A percentile compares a stretch with the other conserved stretches of the same genome.
Conservation (phyloP, 176 grass and related monocot species). For the Pontederia crassipes region DNA sequence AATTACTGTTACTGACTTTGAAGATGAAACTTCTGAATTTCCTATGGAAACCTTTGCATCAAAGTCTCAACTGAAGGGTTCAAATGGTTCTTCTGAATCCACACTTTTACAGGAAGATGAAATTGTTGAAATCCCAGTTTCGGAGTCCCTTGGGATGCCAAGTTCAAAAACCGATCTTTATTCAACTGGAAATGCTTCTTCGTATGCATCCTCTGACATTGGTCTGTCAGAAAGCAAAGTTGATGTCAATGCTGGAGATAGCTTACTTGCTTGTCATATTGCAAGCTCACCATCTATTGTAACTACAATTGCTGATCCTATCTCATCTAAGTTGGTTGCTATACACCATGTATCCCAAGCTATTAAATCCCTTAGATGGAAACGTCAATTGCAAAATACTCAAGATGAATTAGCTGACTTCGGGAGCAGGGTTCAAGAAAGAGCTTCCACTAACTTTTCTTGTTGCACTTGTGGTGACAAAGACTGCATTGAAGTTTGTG, state of each 20-base stretch:
- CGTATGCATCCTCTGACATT: slow-evolving; percentile 29
- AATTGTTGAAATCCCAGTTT: slow-evolving; percentile 26
- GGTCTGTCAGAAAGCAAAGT: slow-evolving; percentile 21
- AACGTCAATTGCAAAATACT: slow-evolving; percentile 69
- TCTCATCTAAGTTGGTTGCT: slow-evolving; percentile 92
- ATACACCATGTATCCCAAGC: slow-evolving; percentile 97
- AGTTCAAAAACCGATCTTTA: slow-evolving; percentile 11
- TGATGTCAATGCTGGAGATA: slow-evolving; percentile 15
- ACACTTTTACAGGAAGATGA: slow-evolving; percentile 14
- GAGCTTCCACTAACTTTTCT: slow-evolving; percentile 49
- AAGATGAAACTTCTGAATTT: slow-evolving; percentile 61
- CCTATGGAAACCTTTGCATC: slow-evolving; percentile 47
- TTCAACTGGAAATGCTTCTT: slow-evolving; percentile 25
- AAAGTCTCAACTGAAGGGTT: slow-evolving; percentile 29
- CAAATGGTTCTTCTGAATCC: slow-evolving; percentile 24
- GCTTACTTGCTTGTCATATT: slow-evolving; percentile 56
- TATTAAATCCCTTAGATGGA: slow-evolving; percentile 98
- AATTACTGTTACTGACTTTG: slow-evolving; percentile 81
- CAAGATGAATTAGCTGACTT: slow-evolving; percentile 29
- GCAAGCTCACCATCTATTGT: slow-evolving; percentile 33
- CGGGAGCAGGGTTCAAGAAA: slow-evolving; percentile 47
- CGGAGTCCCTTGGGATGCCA: slow-evolving; percentile 17
- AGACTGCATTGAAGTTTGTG: slow-evolving; percentile 94
- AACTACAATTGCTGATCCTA: slow-evolving; percentile 58
- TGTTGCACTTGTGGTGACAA: slow-evolving; percentile 78